Base-by-base conservation (phyloP, 768 basidiomycete species). In the Suillus weaverae region DNA sequence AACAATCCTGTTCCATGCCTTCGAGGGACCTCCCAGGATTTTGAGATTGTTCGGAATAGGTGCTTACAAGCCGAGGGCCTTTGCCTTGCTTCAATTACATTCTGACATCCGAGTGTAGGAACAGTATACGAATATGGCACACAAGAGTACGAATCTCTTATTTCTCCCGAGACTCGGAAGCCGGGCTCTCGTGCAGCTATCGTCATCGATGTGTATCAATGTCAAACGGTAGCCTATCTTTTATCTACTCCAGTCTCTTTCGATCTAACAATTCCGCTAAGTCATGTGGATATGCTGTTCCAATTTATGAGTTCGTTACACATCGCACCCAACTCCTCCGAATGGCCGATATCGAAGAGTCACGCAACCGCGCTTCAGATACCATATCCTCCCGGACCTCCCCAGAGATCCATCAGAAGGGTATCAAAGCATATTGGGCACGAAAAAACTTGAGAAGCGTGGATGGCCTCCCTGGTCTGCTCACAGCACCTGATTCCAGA, bases 261-360 rank as follows among this genome's bases (percentile, higher is more conserved):
- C 32, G 33, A 51, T 22, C 35, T 43, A 57, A 39, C 62, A 44
- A 3, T 59, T 59, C 5, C 9, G 10, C 9, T 6, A 18, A 90
- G 89, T 86, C 88, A 1, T 91, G 89, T 67, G 88, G 89, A 22
- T 90, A 78, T 66, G 82, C 82, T 5, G 85, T 91, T 22, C 89
- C 89, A 6, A 79, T 84, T 63, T 89, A 85, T 70, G 78, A 81
- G 43, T 90, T 87, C 73, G 77, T 82, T 61, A 77, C 79, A 32
- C 84, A 88, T 62, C 86, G 89, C 22, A 82, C 79, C 5, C 81
- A 79, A 14, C 83, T 87, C 35, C 76, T 81, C 43, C 76, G 81
- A 46, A 77, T 71, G 73, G 77, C 79, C 26, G 73, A 73, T 8
- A 79, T 76, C 66, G 78, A 75, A 48, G 87, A 89, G 72, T 50